Base-by-base conservation (phyloP, 306 rosid species). In the Cyamopsis tetragonoloba region DNA sequence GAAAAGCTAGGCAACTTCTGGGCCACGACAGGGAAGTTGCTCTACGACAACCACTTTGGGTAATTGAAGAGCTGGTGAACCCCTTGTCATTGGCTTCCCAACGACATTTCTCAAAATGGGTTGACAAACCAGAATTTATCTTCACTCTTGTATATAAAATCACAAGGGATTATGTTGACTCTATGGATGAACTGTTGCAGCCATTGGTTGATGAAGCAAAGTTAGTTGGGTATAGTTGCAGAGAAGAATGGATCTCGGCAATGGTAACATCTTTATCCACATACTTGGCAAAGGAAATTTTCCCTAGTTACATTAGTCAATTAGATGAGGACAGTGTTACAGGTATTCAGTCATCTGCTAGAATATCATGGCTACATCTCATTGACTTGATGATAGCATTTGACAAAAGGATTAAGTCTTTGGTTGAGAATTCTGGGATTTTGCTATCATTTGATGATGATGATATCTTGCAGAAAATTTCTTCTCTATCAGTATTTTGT, bases 181-280 rank as follows among this genome's bases (percentile, higher is more conserved):
- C 96, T 42, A 77, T 87, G 79, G 96, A 92, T 65, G 96, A 88
- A 77, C 50, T 89, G 67, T 80, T 93, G 88, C 98, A 93, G 86
- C 96, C 98, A 66, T 81, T 87, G 79, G 86, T 87, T 67, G 96
- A 89, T 66, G 96, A 89, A 83, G 98, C 93, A 60, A 86, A 81
- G 83, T 70, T 92, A 55, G 62, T 79, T 11, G 96, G 98, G 47
- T 92, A 89, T 80, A 87, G 96, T 83, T 87, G 93, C 81, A 80
- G 96, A 74, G 96, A 92, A 87, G 96, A 92, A 84, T 92, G 96
- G 98, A 84, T 92, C 74, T 87, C 96, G 4, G 90, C 82, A 42
- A 89, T 86, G 86, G 88, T 89, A 37, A 81, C 93, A 56, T 86
- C 97, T 57, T 84, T 93, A 82, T 78, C 89, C 37, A 88, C 90